Base-by-base conservation (phyloP, 768 basidiomycete species). In the Tulasnella sp. region DNA sequence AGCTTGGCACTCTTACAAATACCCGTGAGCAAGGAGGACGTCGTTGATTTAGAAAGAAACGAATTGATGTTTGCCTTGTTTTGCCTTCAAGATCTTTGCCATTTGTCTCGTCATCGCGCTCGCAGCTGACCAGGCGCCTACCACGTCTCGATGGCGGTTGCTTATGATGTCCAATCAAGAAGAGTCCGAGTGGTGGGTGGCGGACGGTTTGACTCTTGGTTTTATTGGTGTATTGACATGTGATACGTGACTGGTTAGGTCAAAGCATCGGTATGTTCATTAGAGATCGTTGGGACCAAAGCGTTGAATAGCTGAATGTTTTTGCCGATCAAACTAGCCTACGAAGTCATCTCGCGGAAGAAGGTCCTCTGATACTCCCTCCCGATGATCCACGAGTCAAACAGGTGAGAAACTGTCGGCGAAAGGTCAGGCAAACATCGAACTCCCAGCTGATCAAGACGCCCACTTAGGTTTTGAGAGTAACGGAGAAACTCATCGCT, bases 131-230 rank as follows among this genome's bases (percentile, higher is more conserved):
- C 76, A 76, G 65, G 65, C 66, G 41, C 71, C 73, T 4, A 54
- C 65, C 8, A 74, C 75, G 0, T 65, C 70, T 2, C 61, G 76
- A 62, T 77, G 76, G 76, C 63, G 75, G n/a, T 58, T 77, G 32
- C 62, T 77, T 38, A 61, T 77, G 30, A 75, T 77, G 74, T 70
- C 69, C 2, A 73, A 75, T 58, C 45, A 65, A 24, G 76, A 77
- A 59, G 76, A 76, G 64, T 63, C 72, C 53, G 70, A 72, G n/a
- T 76, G 75, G 75, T n/a, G n/a, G n/a, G n/a, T n/a, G n/a, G n/a
- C n/a, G n/a, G n/a, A n/a, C n/a, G n/a, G n/a, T n/a, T n/a, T n/a
- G n/a, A n/a, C n/a, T n/a, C n/a, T n/a, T n/a, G n/a, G 69, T 70
- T 0, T 66, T 69, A 10, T 63, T 70, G 32, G 70, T 73, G 73